These are phyloP conservation scores for Dittrichia graveolens DNA, from an alignment of 129 eudicot species.

Conservation along the genomic window DNA sequence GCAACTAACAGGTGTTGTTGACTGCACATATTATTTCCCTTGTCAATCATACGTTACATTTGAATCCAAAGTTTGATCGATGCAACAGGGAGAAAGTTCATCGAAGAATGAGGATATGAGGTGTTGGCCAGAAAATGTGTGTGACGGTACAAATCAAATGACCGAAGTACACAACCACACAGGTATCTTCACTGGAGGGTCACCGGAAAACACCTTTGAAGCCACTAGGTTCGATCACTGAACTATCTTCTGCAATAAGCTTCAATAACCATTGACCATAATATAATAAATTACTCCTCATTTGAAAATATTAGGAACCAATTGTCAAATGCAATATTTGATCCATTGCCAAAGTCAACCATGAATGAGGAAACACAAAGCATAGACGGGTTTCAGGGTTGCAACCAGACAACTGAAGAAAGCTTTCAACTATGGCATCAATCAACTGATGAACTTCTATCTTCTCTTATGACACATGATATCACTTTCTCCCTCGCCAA, in stretches of 20 bases:
- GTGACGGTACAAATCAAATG: constrained; percentile 38
- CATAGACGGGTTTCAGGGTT: constrained; percentile 45
- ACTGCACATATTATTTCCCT: not conserved
- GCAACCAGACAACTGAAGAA: constrained; percentile 39
- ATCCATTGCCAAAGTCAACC: constrained; percentile 47
- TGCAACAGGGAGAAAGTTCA: constrained; percentile 47
- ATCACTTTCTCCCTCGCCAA: constrained; percentile 43
- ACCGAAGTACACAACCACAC: constrained; percentile 35
- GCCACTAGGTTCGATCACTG: constrained; percentile 41
- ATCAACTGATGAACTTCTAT: constrained; percentile 52
- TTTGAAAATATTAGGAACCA: constrained; percentile 39
- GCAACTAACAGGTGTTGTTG: no score
- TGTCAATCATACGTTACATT: not conserved
- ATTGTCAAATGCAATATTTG: constrained; percentile 52
- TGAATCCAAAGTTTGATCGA: constrained; percentile 34
- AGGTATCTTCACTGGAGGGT: constrained; percentile 36
- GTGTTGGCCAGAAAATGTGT: constrained; percentile 41
- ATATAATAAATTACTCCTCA: no score
- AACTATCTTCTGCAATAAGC: not conserved
- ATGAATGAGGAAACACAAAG: constrained; percentile 46
- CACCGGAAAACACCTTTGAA: constrained; percentile 44
- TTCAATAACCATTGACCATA: no score
- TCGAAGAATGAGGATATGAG: constrained; percentile 44
- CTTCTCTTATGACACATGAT: constrained; percentile 45
- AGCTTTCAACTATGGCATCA: constrained; percentile 50